Percentiles rank a stretch among this genome's conserved stretches.
Conservation (phyloP, 2,329 filamentous ascomycete genomes). For the Trichoderma simmonsii region DNA sequence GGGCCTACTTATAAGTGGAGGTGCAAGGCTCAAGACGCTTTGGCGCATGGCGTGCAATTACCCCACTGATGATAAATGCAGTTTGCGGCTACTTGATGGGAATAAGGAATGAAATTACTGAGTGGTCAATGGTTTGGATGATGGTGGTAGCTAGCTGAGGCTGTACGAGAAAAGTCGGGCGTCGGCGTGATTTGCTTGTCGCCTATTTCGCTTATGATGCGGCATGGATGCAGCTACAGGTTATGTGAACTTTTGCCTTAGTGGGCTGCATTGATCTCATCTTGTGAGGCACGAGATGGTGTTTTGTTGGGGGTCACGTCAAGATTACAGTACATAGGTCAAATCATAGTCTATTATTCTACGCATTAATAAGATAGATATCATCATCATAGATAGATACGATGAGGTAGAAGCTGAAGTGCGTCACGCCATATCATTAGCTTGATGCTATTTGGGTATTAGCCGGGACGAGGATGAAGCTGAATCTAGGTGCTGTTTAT, state of each 20-base stretch:
- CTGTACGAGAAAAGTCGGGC: neutral
- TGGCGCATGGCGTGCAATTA: slow-evolving; percentile 17
- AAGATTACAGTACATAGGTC: neutral
- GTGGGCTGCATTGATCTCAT: neutral
- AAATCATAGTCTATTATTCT: neutral
- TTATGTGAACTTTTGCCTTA: neutral
- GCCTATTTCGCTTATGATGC: neutral
- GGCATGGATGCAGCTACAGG: neutral
- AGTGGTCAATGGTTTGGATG: neutral
- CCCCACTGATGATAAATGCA: slow-evolving; percentile 10
- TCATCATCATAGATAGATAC: neutral
- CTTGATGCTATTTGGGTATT: neutral
- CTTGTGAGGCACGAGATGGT: neutral
- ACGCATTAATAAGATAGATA: neutral
- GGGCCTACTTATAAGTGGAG: slow-evolving; percentile 16
- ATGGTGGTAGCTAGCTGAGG: neutral
- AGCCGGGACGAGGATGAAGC: neutral
- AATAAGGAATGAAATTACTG: neutral
- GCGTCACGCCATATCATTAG: slow-evolving; percentile 10
- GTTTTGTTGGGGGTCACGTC: neutral
- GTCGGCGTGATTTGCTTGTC: neutral
- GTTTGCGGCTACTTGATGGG: neutral
- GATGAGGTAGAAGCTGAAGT: neutral
- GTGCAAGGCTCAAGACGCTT: slow-evolving; percentile 1
- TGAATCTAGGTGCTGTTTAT: neutral